Evolutionary conservation across 768 basidiomycete species (phyloP).

Genomic region (Boletus coccyginus): DNA sequence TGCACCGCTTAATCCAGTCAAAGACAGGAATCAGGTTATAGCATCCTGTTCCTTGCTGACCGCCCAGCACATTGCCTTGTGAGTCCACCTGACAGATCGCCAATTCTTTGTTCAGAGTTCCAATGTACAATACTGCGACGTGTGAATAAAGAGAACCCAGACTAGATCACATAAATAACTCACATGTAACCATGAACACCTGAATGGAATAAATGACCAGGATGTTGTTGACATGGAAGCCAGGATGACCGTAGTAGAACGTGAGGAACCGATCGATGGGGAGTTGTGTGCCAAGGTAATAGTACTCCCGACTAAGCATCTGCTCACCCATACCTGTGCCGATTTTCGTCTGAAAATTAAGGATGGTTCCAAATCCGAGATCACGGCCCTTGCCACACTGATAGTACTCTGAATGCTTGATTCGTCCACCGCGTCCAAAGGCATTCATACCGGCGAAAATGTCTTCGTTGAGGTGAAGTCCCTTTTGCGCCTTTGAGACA

Average conservation of each 20-base stretch:
- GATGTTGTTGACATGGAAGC: conserved; percentile 99
- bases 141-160: conserved; percentile 5
- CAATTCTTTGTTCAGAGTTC: conserved; percentile 93
- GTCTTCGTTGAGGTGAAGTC: conserved; percentile 97
- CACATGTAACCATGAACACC: conserved; percentile 93
- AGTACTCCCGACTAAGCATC: conserved; percentile 99
- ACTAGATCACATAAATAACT: conserved; percentile 33
- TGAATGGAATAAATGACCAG: conserved; percentile 98
- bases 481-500: conserved; percentile 99
- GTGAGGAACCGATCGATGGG: conserved; percentile 98
- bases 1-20: conserved; percentile 96
- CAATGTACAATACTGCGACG: conserved; percentile 79
- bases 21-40: conserved; percentile 97
- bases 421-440: conserved; percentile 94
- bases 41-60: conserved; percentile 76
- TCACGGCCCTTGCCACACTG: conserved; percentile 99
- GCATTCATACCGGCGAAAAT: conserved; percentile 99
- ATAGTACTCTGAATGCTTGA: conserved; percentile 99
- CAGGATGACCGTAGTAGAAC: conserved; percentile 99
- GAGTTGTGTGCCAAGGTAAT: conserved; percentile 96
- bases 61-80: conserved; percentile 71
- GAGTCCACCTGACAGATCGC: conserved; percentile 86
- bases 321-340: conserved; percentile 99
- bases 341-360: conserved; percentile 99
- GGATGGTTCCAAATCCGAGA: conserved; percentile 97